Conservation (phyloP, 352 stramenopile species). For the Blastocystis hominis region DNA sequence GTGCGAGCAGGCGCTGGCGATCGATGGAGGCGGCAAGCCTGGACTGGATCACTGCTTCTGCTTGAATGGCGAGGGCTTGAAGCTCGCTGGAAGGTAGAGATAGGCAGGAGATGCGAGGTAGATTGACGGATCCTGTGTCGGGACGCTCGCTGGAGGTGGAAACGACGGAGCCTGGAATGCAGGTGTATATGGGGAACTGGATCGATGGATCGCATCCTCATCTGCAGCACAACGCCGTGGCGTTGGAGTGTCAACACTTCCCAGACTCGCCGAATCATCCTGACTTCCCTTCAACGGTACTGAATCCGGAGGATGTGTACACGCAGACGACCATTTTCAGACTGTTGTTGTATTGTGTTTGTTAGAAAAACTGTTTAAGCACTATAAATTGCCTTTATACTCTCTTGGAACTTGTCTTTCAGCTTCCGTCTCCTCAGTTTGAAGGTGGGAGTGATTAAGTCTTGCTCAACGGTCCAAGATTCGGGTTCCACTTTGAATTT, state of each 20-base stretch:
- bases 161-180: conserved; percentile 60
- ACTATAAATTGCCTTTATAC: conserved; percentile 21
- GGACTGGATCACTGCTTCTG: conserved; percentile 59
- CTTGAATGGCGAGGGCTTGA: conserved; percentile 50
- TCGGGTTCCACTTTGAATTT: conserved; percentile 67
- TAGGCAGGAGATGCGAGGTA: not conserved
- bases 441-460: conserved; percentile 70
- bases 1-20: conserved; percentile 13
- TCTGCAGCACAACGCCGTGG: conserved; percentile 38
- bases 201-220: conserved; percentile 34
- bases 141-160: conserved; percentile 48
- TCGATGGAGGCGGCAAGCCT: conserved; percentile 58
- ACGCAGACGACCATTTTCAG: conserved; percentile 21
- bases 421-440: conserved; percentile 63
- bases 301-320: conserved; percentile 21
- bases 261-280: conserved; percentile 51
- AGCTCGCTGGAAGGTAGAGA: not conserved
- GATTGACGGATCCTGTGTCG: not conserved
- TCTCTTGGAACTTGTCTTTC: conserved; percentile 52
- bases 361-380: not conserved
- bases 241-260: conserved; percentile 42
- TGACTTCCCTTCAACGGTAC: conserved; percentile 50
- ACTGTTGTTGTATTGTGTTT: not conserved
- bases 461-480: conserved; percentile 67
- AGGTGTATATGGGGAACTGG: conserved; percentile 62